These are phyloP conservation scores for Teratosphaeria zuluensis DNA, from an alignment of 2,329 filamentous ascomycete genomes.

Conservation along the genomic window DNA sequence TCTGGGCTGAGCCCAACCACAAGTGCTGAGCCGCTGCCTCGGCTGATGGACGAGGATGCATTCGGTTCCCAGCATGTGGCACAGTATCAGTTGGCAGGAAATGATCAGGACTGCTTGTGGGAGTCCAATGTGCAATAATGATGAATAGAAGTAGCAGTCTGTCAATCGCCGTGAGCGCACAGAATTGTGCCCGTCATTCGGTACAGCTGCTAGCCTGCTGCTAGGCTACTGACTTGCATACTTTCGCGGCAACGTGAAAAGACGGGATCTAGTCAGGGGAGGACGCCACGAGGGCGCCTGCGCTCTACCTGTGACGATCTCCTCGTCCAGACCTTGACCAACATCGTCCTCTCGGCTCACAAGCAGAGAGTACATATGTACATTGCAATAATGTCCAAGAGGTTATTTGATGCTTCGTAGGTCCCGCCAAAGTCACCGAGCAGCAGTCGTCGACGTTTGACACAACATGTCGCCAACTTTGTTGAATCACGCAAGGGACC, in stretches of 20 bases:
- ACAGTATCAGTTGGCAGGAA: too few species aligned
- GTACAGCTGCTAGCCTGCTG: background rate
- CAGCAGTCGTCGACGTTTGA: background rate
- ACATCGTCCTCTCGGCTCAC: background rate
- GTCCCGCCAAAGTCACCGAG: background rate
- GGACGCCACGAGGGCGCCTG: background rate
- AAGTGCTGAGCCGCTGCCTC: too few species aligned
- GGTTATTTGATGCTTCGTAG: background rate
- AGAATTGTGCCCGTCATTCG: background rate
- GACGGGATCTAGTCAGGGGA: background rate
- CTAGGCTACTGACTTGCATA: background rate
- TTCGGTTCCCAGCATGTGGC: too few species aligned
- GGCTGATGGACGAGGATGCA: too few species aligned
- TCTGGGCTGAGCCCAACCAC: too few species aligned
- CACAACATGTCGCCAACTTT: background rate
- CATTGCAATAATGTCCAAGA: background rate
- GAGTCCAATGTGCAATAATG: background rate
- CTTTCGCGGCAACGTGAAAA: background rate
- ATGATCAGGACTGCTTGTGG: too few species aligned
- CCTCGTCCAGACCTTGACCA: background rate
- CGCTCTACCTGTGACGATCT: background rate
- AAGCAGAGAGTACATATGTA: background rate
- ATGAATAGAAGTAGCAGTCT: background rate
- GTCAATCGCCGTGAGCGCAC: background rate
- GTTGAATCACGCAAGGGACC: background rate